Base-by-base conservation (phyloP, 495 filamentous ascomycete genomes). In the Penicillium odoratum region DNA sequence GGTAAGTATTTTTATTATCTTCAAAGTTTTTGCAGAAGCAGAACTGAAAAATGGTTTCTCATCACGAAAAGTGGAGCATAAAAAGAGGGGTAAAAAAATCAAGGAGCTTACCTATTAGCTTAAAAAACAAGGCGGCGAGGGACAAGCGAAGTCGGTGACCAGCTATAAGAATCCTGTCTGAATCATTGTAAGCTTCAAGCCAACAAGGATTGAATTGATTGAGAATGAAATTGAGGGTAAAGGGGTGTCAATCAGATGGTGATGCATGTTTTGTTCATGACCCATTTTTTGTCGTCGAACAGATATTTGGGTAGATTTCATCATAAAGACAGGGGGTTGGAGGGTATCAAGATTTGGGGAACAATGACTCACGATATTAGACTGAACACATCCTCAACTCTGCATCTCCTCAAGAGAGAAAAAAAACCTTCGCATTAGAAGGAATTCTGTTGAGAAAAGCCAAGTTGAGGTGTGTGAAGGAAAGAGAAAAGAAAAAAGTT, bases 251-350 rank as follows among this genome's bases (percentile, higher is more conserved):
- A 67, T 98, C 93, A 98, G 93, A 97, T 96, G 93, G 93, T 98
- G 88, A 87, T 98, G 93, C 93, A 98, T 98, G 93, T 95, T 21
- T 21, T 87, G 88, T 94, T 88, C 78, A 79, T 78, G 90, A 92
- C 88, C 93, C 93, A 93, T 85, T 83, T 63, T 72, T 78, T 74
- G 82, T 97, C 88, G 83, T 92, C 85, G 71, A 85, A 83, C 82
- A 79, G 77, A 77, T 74, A 78, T 74, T 81, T 78, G 73, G 74
- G 75, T 71, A 79, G 75, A 66, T 54, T 81, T 89, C 88, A 76
- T 90, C 87, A 85, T 85, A 60, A 55, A 69, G 75, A 75, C 58
- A 21, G 58, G 53, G 65, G 46, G 46, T 15, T 31, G 26, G 46
- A 60, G 62, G 26, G 49, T 11, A 36, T 9, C 33, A 36, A 29